Base-by-base conservation (phyloP, 495 filamentous ascomycete species). In the Neurospora sp. region DNA sequence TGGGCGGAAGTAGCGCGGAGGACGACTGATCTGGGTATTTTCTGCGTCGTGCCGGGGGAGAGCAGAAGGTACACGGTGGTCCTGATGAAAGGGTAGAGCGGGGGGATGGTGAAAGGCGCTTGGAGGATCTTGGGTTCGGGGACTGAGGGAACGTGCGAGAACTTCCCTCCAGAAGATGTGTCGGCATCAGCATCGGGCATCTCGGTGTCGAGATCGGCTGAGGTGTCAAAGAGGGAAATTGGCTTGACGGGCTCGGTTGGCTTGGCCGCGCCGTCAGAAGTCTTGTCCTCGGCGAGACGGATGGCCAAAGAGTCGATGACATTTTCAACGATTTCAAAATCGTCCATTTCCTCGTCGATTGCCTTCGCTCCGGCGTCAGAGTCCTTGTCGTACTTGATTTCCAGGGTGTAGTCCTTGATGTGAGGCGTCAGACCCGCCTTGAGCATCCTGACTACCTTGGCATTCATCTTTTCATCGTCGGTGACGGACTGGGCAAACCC, bases 371-470 rank as follows among this genome's bases (percentile, higher is more conserved):
- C 69, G 12, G 42, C 8, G 6, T 65, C 27, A 65, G 53, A 35
- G 8, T 81, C 79, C 70, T 80, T 80, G 40, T 79, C 82, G 75
- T 90, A 90, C 75, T 88, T 85, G 69, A 91, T 80, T 69, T 91
- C 88, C 3, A 92, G 76, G 0, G 80, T 84, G 73, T 89, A 92
- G 71, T 89, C 84, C 31, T 75, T 83, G 65, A 91, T 78, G 73
- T 92, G 88, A 2, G 89, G 88, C 5, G 85, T 85, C 38, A 93
- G 75, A 0, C 89, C 89, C 0, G 86, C 90, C 75, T 92, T 92
- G 59, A 94, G 80, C 89, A 93, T 92, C 8, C 90, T 84, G 8
- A 93, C 84, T 5, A 93, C 84, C 77, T 91, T 91, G 70, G 78
- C 83, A 73, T 90, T 87, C 72, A 90, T 84, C 74, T 86, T 85